A percentile compares a stretch with the other conserved stretches of the same genome.
These are phyloP conservation scores for Meyerozyma sp. DNA, from an alignment of 1,139 yeast genomes.

Conservation along the genomic window DNA sequence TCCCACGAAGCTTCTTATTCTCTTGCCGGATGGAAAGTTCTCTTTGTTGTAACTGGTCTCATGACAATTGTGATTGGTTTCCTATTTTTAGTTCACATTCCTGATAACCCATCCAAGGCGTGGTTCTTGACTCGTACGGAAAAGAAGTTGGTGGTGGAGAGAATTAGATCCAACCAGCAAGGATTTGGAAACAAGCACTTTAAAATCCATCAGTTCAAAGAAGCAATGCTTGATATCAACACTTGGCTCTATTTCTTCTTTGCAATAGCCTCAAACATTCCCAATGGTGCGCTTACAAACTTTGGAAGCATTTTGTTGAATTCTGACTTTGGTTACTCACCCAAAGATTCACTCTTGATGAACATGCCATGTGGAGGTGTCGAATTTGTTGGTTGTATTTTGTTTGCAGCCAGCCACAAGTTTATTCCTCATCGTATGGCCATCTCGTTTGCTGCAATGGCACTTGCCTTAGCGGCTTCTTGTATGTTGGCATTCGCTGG, in stretches of 20 bases:
- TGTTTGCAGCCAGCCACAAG: slow-evolving; percentile 9
- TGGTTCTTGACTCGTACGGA: slow-evolving; percentile 20
- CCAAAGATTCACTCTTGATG: slow-evolving; percentile 29
- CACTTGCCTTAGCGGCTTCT: neutral
- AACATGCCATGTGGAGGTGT: slow-evolving; percentile 36
- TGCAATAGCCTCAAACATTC: slow-evolving; percentile 38
- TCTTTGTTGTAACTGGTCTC: slow-evolving; percentile 44
- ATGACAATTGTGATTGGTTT: slow-evolving; percentile 43
- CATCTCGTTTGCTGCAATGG: slow-evolving; percentile 1
- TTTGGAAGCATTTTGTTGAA: slow-evolving; percentile 43
- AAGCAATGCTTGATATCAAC: slow-evolving; percentile 44
- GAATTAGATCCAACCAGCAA: slow-evolving; percentile 36
- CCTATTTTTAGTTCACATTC: slow-evolving; percentile 38
- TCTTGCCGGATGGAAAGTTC: slow-evolving; percentile 41
- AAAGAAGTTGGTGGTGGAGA: slow-evolving; percentile 11
- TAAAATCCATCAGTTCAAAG: slow-evolving; percentile 49
- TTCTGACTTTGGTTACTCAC: slow-evolving; percentile 39
- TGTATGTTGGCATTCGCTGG: slow-evolving; percentile 5
- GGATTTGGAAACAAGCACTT: slow-evolving; percentile 54
- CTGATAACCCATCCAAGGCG: slow-evolving; percentile 51
- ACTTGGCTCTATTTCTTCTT: slow-evolving; percentile 37
- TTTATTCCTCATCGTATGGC: slow-evolving; percentile 1
- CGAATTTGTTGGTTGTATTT: slow-evolving; percentile 37
- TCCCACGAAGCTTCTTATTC: slow-evolving; percentile 23
- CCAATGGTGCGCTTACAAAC: slow-evolving; percentile 50